Evolutionary conservation across 495 filamentous ascomycete genomes (phyloP).

Genomic region (Jackrogersella minutella): DNA sequence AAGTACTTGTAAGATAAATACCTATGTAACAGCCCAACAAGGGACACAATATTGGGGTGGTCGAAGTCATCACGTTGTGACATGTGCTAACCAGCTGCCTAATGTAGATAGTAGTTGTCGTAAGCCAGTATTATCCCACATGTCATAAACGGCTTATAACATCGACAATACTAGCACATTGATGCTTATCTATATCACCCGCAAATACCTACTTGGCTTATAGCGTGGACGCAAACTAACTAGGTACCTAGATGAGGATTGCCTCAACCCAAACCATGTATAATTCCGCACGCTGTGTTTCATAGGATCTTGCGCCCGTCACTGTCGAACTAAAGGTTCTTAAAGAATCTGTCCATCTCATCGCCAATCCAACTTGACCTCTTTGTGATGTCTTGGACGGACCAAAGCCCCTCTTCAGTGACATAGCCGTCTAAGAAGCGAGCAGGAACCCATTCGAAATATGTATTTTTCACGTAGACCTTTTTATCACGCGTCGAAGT

Average conservation of each 20-base stretch:
- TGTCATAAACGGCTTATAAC: not conserved
- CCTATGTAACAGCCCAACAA: conserved; percentile 29
- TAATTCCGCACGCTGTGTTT: not conserved
- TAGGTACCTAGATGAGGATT: not conserved
- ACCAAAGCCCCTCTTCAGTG: conserved; percentile 59
- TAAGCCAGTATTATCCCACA: not conserved
- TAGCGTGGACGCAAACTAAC: not conserved
- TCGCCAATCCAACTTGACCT: conserved; percentile 41
- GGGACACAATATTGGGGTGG: conserved; percentile 14
- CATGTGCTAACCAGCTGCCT: conserved; percentile 13
- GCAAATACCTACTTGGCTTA: not conserved
- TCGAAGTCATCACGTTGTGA: not conserved
- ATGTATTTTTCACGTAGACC: conserved; percentile 61
- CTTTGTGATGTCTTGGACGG: conserved; percentile 40
- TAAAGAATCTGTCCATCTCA: conserved; percentile 47
- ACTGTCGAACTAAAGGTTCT: conserved; percentile 33
- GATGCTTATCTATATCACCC: not conserved
- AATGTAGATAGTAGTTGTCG: conserved; percentile 16
- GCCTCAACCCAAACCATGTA: not conserved
- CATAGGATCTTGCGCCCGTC: not conserved
- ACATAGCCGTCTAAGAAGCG: conserved; percentile 63
- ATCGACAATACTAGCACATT: not conserved
- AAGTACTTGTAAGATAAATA: not conserved
- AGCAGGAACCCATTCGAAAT: conserved; percentile 72
- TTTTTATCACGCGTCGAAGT: not conserved